Evolutionary conservation across 495 filamentous ascomycete genomes (phyloP).

Genomic region (Rusavskia elegans): DNA sequence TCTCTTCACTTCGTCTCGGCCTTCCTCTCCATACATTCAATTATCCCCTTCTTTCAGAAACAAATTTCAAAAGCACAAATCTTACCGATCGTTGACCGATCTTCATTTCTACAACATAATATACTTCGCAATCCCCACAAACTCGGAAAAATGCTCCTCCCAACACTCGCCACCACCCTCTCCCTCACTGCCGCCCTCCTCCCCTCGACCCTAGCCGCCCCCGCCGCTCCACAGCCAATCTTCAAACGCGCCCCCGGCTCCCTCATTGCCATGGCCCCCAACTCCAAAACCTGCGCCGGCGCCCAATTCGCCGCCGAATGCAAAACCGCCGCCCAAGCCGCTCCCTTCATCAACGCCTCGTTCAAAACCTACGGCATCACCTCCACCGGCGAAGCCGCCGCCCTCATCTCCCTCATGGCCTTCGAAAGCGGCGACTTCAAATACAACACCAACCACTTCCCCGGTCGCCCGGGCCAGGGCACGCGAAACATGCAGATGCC

Average conservation of each 20-base stretch:
- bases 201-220: too few species aligned
- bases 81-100: too few species aligned
- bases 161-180: too few species aligned
- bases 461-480: constrained; percentile 52
- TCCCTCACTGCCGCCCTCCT: too few species aligned
- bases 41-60: too few species aligned
- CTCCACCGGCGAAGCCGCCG: constrained; percentile 41
- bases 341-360: constrained; percentile 34
- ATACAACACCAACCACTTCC: constrained; percentile 49
- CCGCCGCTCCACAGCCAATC: not conserved
- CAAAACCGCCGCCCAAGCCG: constrained; percentile 46
- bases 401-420: constrained; percentile 44
- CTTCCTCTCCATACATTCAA: too few species aligned
- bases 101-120: too few species aligned
- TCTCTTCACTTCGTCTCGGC: too few species aligned
- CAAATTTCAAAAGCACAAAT: too few species aligned
- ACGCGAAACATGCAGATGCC: constrained; percentile 35
- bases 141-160: too few species aligned
- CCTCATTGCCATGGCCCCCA: constrained; percentile 36
- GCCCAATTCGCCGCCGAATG: constrained; percentile 38
- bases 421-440: constrained; percentile 54
- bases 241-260: constrained; percentile 24
- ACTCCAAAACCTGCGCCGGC: constrained; percentile 27
- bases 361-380: constrained; percentile 41
- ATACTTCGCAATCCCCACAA: too few species aligned